Percentiles rank a stretch among this genome's conserved stretches.
phyloP scores from a whole-genome alignment of 2,329 filamentous ascomycete genomes.

The Paraconiothyrium brasiliense region DNA sequence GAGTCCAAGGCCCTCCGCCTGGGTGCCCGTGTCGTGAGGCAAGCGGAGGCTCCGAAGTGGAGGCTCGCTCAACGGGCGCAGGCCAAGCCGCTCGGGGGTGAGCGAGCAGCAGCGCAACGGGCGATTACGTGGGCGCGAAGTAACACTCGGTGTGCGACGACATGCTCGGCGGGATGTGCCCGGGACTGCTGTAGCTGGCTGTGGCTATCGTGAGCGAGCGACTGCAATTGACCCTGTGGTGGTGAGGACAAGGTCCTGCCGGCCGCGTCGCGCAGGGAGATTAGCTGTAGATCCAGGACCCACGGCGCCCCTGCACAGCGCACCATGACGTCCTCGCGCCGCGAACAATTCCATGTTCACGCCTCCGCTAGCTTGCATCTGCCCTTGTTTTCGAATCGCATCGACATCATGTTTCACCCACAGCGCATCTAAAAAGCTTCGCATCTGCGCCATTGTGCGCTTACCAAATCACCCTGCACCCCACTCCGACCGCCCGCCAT shows the following conservation, averaged over 20 bases:
- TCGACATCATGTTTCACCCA: conserved; percentile 31
- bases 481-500: conserved; percentile 59
- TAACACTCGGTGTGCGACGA: conserved; percentile 31
- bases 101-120: conserved; percentile 18
- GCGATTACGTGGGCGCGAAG: conserved; percentile 40
- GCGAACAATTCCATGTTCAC: neutral
- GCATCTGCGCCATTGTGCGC: conserved; percentile 26
- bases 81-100: conserved; percentile 17
- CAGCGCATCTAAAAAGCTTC: conserved; percentile 24
- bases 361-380: conserved; percentile 5
- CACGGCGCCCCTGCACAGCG: conserved; percentile 11
- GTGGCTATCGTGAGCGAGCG: neutral
- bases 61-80: conserved; percentile 6
- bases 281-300: conserved; percentile 2
- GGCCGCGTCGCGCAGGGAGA: conserved; percentile 9
- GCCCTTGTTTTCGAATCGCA: neutral
- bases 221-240: neutral
- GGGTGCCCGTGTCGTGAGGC: neutral
- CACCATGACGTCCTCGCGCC: conserved; percentile 22
- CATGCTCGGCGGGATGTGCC: conserved; percentile 28
- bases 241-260: neutral
- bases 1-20: neutral
- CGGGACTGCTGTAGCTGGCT: neutral
- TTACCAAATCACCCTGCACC: conserved; percentile 17
- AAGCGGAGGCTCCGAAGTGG: neutral